A percentile compares a stretch with the other conserved stretches of the same genome.
Evolutionary conservation across 2,329 filamentous ascomycete genomes (phyloP).

Genomic region (Pestalotiopsis sp.): DNA sequence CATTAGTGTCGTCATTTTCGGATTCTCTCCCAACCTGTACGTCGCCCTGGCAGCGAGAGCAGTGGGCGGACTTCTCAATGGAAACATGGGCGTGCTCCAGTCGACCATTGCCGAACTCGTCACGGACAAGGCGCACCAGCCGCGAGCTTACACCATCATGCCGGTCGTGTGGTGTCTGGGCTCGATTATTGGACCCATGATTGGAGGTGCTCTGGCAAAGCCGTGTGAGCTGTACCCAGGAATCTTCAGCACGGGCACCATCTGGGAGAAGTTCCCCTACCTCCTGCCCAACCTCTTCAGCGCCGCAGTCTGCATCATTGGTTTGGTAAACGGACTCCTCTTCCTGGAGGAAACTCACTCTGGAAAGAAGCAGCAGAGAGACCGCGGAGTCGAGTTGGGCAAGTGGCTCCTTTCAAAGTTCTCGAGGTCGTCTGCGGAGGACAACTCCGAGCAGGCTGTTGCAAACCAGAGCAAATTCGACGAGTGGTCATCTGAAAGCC

Average conservation of each 20-base stretch:
- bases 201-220: constrained; percentile 86
- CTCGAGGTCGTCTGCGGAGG: constrained; percentile 33
- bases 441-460: constrained; percentile 35
- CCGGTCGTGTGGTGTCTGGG: constrained; percentile 97
- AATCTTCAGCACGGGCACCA: constrained; percentile 70
- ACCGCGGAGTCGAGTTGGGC: constrained; percentile 77
- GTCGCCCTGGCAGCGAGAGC: constrained; percentile 76
- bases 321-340: constrained; percentile 64
- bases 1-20: constrained; percentile 80
- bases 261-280: constrained; percentile 89
- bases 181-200: constrained; percentile 88
- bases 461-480: background rate
- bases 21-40: constrained; percentile 83
- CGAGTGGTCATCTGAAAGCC: constrained; percentile 48
- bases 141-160: constrained; percentile 95
- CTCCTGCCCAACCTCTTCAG: constrained; percentile 62
- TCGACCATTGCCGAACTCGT: constrained; percentile 95
- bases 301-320: constrained; percentile 64
- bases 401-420: constrained; percentile 63
- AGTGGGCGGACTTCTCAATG: constrained; percentile 82
- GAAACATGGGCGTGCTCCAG: constrained; percentile 93
- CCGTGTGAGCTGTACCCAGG: constrained; percentile 82
- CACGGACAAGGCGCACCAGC: constrained; percentile 90
- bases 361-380: constrained; percentile 74
- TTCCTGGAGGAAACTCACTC: constrained; percentile 92